These are phyloP conservation scores for Curvularia spicifera DNA, from an alignment of 2,329 filamentous ascomycete species.

Conservation along the genomic window DNA sequence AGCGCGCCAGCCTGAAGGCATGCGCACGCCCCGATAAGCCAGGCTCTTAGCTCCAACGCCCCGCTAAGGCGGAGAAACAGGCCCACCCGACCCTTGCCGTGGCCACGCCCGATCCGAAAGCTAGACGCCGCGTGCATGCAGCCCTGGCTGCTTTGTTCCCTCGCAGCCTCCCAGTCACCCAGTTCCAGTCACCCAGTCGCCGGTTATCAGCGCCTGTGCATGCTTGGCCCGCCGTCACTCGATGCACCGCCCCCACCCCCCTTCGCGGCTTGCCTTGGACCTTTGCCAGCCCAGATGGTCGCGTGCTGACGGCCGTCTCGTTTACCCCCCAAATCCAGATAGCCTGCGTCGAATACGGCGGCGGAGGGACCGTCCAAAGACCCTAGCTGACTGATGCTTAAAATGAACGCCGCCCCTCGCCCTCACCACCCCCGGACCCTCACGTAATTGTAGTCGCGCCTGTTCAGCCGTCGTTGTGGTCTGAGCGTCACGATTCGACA, in stretches of 20 bases:
- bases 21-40: background rate
- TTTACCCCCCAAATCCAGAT: conserved; percentile 22
- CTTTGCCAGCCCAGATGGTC: conserved; percentile 29
- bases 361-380: conserved; percentile 27
- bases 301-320: conserved; percentile 36
- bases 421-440: conserved; percentile 19
- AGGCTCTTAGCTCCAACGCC: background rate
- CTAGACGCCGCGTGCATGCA: background rate
- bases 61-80: background rate
- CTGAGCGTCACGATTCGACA: conserved; percentile 20
- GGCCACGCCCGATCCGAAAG: conserved; percentile 4
- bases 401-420: conserved; percentile 34
- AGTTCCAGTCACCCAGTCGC: conserved; percentile 19
- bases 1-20: background rate
- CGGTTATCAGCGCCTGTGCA: background rate
- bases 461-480: conserved; percentile 15
- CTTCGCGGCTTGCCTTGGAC: background rate
- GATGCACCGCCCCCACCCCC: background rate
- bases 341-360: conserved; percentile 12
- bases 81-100: background rate
- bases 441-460: conserved; percentile 25
- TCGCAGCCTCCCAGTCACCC: background rate
- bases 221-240: conserved; percentile 1
- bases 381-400: conserved; percentile 38
- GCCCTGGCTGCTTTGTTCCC: background rate